These are phyloP conservation scores for Bauhinia variegata DNA, from an alignment of 306 rosid genomes.

Conservation along the genomic window DNA sequence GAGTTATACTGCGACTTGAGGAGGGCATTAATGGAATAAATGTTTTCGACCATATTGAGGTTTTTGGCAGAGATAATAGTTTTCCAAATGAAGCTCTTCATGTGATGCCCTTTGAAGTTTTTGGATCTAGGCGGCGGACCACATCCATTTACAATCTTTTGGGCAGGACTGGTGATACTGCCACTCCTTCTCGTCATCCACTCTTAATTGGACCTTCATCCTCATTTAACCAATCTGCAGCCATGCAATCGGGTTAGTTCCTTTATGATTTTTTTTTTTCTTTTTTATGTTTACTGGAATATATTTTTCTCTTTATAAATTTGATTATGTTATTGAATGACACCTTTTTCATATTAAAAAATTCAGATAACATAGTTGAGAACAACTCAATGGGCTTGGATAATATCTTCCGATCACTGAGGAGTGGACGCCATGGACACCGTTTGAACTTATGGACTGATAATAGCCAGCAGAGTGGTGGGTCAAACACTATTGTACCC, in stretches of 20 bases:
- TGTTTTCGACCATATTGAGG: slow-evolving; percentile 94
- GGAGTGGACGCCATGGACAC: slow-evolving; percentile 95
- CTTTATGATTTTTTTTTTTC: slow-evolving; percentile 24
- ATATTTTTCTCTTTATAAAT: not conserved
- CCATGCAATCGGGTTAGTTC: slow-evolving; percentile 62
- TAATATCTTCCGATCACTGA: slow-evolving; percentile 79
- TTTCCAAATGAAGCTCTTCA: slow-evolving; percentile 87
- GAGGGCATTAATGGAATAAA: slow-evolving; percentile 98
- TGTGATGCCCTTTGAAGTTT: slow-evolving; percentile 96
- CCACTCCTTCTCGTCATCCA: slow-evolving; percentile 84
- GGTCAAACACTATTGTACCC: slow-evolving; percentile 68
- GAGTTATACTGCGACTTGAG: slow-evolving; percentile 88
- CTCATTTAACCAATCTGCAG: slow-evolving; percentile 50
- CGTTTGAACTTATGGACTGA: slow-evolving; percentile 85
- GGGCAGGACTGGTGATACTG: slow-evolving; percentile 85
- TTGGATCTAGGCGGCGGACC: slow-evolving; percentile 93
- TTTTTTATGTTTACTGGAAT: slow-evolving; percentile 3
- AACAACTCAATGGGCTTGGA: slow-evolving; percentile 76
- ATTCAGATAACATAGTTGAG: slow-evolving; percentile 64
- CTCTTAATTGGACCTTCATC: slow-evolving; percentile 82
- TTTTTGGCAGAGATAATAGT: slow-evolving; percentile 82
- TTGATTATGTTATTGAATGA: slow-evolving; percentile 19
- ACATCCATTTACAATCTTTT: slow-evolving; percentile 94
- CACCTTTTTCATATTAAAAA: not conserved
- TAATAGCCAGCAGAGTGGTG: slow-evolving; percentile 74